Evolutionary conservation across 2,329 filamentous ascomycete genomes (phyloP).

Genomic region (Cladorrhinum sp.): DNA sequence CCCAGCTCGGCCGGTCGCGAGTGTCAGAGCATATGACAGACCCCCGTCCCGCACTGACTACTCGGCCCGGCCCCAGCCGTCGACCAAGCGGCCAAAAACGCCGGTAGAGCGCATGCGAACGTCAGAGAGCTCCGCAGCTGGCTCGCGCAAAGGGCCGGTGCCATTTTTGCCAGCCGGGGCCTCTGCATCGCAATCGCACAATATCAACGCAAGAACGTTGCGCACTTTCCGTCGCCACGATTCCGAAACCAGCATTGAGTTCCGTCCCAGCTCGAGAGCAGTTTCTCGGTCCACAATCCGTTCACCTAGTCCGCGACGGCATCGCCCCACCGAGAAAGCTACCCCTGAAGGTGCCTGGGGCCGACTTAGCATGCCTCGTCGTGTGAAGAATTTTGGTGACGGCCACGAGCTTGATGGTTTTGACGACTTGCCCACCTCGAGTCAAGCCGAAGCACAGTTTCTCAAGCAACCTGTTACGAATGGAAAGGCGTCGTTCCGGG

Average conservation of each 20-base stretch:
- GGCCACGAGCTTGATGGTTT: conserved; percentile 90
- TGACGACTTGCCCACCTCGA: conserved; percentile 90
- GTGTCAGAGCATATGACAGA: conserved; percentile 49
- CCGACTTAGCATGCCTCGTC: conserved; percentile 69
- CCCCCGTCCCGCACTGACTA: conserved; percentile 58
- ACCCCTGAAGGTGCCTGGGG: conserved; percentile 51
- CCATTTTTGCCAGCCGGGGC: conserved; percentile 79
- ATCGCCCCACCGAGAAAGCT: conserved; percentile 39
- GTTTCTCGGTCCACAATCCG: conserved; percentile 57
- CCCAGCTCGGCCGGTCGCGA: conserved; percentile 45
- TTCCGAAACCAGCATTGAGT: conserved; percentile 66
- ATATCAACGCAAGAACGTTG: conserved; percentile 67
- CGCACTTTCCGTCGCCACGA: conserved; percentile 76
- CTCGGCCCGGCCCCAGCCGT: conserved; percentile 45
- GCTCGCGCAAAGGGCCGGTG: conserved; percentile 56
- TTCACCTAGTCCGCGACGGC: conserved; percentile 57
- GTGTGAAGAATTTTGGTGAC: conserved; percentile 77
- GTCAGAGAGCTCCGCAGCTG: conserved; percentile 51
- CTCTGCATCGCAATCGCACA: conserved; percentile 62
- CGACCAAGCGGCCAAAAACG: conserved; percentile 62
- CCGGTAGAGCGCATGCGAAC: conserved; percentile 60
- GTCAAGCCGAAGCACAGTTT: conserved; percentile 74
- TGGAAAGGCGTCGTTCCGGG: conserved; percentile 61
- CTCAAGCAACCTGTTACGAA: conserved; percentile 73
- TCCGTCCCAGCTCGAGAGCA: conserved; percentile 55